Conservation (phyloP, 163 green algal genomes). For the Chlorella variabilis region DNA sequence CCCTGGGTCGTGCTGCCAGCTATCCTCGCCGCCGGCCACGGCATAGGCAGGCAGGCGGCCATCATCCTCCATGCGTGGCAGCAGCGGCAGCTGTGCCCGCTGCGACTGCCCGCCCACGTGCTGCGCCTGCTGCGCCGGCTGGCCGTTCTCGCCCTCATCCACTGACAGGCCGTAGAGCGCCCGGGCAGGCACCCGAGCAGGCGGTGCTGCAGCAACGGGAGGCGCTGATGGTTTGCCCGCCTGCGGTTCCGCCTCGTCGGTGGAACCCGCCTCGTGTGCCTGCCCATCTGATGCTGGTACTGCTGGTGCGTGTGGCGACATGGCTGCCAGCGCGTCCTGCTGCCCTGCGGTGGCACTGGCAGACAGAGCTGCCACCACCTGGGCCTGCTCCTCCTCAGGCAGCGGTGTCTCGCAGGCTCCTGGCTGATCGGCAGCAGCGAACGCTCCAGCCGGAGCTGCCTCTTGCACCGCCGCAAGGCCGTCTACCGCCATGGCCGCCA, state of each 20-base stretch:
- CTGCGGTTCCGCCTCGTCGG: no score
- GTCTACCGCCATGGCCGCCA: background rate
- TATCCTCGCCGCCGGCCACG: background rate
- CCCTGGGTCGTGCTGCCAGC: background rate
- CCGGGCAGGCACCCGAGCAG: background rate
- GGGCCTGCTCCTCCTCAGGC: constrained; percentile 24
- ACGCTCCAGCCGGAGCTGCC: no score
- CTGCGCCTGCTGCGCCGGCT: background rate
- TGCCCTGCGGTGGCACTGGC: no score
- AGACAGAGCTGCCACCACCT: constrained; percentile 13
- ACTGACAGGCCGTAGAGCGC: constrained; percentile 2
- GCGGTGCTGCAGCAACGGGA: background rate
- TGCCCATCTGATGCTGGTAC: no score
- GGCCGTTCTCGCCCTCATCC: background rate
- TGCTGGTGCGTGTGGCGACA: no score
- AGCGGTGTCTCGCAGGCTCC: constrained; percentile 5
- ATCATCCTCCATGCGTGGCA: constrained; percentile 4
- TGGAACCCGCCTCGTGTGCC: no score
- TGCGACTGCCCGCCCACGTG: background rate
- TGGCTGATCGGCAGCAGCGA: no score
- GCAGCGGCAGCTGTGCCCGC: background rate
- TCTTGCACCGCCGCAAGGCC: no score
- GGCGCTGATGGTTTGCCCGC: no score
- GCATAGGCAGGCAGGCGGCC: constrained; percentile 8
- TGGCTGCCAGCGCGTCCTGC: no score